Percentiles rank a stretch among this genome's conserved stretches.
phyloP scores from a whole-genome alignment of 1,284 basidiomycete species.

The Kalmanozyma brasiliensis region DNA sequence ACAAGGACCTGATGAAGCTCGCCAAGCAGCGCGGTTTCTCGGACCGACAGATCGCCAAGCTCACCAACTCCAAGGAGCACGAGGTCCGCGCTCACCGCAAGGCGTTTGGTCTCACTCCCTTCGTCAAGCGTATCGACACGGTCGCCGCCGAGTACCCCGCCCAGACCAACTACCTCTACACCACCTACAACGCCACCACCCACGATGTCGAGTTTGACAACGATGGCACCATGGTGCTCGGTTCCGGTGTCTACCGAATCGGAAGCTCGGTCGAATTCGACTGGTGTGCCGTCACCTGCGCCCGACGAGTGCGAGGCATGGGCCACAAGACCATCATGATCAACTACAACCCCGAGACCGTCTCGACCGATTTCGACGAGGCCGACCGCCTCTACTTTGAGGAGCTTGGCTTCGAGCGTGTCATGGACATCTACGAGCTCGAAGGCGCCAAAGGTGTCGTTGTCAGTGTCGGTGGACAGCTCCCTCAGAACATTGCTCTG shows the following conservation, averaged over 20 bases:
- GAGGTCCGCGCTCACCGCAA: conserved; percentile 86
- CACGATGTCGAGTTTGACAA: conserved; percentile 98
- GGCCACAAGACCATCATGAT: conserved; percentile 98
- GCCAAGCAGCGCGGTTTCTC: conserved; percentile 77
- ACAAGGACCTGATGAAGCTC: conserved; percentile 63
- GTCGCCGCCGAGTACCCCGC: conserved; percentile 98
- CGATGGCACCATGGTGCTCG: conserved; percentile 98
- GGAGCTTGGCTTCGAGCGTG: conserved; percentile 94
- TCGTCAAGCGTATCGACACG: conserved; percentile 99
- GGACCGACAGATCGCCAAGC: conserved; percentile 87
- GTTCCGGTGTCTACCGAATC: conserved; percentile 97
- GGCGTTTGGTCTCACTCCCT: conserved; percentile 86
- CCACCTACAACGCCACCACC: conserved; percentile 95
- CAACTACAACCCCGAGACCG: conserved; percentile 99
- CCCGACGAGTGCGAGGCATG: conserved; percentile 87
- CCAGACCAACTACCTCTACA: conserved; percentile 99
- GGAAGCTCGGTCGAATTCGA: conserved; percentile 99
- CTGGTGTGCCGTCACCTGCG: conserved; percentile 99
- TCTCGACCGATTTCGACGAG: conserved; percentile 99
- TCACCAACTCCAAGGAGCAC: conserved; percentile 76
- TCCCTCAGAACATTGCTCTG: conserved; percentile 93
- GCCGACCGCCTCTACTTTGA: conserved; percentile 99
- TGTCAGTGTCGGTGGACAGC: conserved; percentile 91
- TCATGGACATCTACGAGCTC: conserved; percentile 99
- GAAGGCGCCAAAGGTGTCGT: conserved; percentile 92